phyloP scores from a whole-genome alignment of 1,139 yeast genomes.

The Yamadazyma sp. region DNA sequence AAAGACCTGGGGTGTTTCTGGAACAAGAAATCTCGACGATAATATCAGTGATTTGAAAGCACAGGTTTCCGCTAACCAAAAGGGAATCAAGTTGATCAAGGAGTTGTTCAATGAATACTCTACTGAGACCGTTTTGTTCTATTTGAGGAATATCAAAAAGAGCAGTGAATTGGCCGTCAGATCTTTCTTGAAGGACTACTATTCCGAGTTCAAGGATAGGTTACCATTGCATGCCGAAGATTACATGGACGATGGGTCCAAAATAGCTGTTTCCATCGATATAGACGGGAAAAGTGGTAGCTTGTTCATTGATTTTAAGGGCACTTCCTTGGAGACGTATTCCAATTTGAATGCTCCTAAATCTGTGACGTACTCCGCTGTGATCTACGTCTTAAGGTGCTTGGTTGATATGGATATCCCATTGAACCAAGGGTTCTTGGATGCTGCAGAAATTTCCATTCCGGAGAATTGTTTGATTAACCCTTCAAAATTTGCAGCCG shows the following conservation, averaged over 20 bases:
- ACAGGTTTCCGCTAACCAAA: constrained; percentile 45
- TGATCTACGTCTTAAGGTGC: constrained; percentile 44
- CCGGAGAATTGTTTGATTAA: constrained; percentile 39
- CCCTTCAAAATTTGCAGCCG: constrained; percentile 46
- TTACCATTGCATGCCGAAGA: constrained; percentile 47
- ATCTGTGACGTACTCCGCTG: constrained; percentile 43
- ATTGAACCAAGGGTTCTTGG: constrained; percentile 46
- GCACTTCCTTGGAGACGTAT: constrained; percentile 44
- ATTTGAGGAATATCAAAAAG: constrained; percentile 42
- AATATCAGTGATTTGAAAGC: constrained; percentile 46
- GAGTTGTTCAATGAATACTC: constrained; percentile 35
- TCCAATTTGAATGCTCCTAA: constrained; percentile 45
- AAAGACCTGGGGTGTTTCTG: constrained; percentile 57
- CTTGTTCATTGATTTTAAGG: constrained; percentile 57
- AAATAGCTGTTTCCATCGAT: constrained; percentile 44
- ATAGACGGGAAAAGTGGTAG: constrained; percentile 43
- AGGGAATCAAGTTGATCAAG: constrained; percentile 36
- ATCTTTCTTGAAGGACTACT: constrained; percentile 33
- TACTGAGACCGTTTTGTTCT: constrained; percentile 33
- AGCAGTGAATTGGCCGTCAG: constrained; percentile 48
- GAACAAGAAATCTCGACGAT: constrained; percentile 50
- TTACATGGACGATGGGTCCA: constrained; percentile 63
- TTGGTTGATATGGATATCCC: constrained; percentile 46
- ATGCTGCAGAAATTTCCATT: constrained; percentile 38
- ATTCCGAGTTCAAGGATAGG: constrained; percentile 28